phyloP scores from a whole-genome alignment of 2,329 filamentous ascomycete species.

The Ampelomyces quisqualis region DNA sequence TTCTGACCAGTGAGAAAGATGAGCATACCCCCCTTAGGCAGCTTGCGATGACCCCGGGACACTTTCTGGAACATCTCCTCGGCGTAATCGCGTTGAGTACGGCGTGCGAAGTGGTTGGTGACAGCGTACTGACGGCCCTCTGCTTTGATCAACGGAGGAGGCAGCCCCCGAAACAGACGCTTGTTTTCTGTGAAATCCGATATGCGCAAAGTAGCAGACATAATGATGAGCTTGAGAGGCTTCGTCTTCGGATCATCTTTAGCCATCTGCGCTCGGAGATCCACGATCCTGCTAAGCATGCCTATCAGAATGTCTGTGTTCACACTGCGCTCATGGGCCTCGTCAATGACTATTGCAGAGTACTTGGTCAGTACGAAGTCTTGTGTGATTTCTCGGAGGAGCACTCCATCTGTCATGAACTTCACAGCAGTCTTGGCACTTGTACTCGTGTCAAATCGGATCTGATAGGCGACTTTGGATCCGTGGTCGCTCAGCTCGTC shows the following conservation, averaged over 20 bases:
- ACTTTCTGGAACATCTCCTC: constrained; percentile 90
- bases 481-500: constrained; percentile 79
- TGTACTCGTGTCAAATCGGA: constrained; percentile 87
- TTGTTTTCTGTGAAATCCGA: constrained; percentile 86
- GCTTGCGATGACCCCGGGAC: constrained; percentile 79
- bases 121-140: constrained; percentile 92
- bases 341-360: constrained; percentile 90
- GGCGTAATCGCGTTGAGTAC: constrained; percentile 82
- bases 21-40: constrained; percentile 86
- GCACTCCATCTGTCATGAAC: constrained; percentile 98
- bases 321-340: constrained; percentile 94
- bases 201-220: constrained; percentile 93
- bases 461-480: constrained; percentile 81
- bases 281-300: constrained; percentile 91
- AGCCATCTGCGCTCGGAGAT: constrained; percentile 73
- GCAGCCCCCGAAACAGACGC: constrained; percentile 68
- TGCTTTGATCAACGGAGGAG: constrained; percentile 82
- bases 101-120: constrained; percentile 81
- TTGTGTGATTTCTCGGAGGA: constrained; percentile 85
- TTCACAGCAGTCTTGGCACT: constrained; percentile 84
- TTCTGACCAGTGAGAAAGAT: constrained; percentile 94
- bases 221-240: constrained; percentile 91
- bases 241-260: constrained; percentile 67
- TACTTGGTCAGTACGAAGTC: constrained; percentile 89
- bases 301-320: constrained; percentile 99